Conservation (phyloP, 202 grass and related monocot genomes). For the Saccharum hybrid region DNA sequence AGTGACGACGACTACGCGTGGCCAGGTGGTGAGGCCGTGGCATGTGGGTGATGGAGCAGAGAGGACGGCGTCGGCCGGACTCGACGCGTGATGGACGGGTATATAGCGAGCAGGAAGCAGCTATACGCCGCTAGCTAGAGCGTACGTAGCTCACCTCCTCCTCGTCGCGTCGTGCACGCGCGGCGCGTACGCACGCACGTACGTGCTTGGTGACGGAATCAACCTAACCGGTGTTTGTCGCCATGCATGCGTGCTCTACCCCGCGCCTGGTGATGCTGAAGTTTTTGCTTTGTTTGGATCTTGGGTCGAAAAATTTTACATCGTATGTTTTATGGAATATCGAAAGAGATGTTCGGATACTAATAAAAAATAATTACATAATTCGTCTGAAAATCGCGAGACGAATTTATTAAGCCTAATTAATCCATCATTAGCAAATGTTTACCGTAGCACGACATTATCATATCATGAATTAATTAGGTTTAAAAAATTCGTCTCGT, state of each 20-base stretch:
- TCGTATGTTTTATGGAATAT: no score
- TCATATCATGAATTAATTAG: no score
- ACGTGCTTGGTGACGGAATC: not conserved
- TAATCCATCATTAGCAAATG: no score
- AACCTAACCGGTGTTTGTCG: not conserved
- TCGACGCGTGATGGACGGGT: not conserved
- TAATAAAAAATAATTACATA: no score
- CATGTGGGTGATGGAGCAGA: constrained; percentile 14
- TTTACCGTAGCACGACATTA: no score
- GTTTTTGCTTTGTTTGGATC: no score
- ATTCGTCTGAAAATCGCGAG: no score
- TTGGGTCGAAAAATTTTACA: no score
- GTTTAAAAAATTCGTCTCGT: no score
- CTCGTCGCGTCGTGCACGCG: no score
- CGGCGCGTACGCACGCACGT: not conserved
- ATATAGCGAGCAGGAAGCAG: not conserved
- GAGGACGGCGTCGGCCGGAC: constrained; percentile 7
- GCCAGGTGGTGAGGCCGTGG: constrained; percentile 5
- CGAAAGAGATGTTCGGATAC: no score
- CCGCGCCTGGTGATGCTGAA: not conserved
- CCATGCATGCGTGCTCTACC: not conserved
- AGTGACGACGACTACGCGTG: not conserved
- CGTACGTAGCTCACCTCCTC: not conserved
- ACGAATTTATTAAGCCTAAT: no score
- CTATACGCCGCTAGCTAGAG: not conserved